Evolutionary conservation across 441 rosid species (phyloP), one percentile per base, ranked within the genome.

Genomic region (Geranium incanum): DNA sequence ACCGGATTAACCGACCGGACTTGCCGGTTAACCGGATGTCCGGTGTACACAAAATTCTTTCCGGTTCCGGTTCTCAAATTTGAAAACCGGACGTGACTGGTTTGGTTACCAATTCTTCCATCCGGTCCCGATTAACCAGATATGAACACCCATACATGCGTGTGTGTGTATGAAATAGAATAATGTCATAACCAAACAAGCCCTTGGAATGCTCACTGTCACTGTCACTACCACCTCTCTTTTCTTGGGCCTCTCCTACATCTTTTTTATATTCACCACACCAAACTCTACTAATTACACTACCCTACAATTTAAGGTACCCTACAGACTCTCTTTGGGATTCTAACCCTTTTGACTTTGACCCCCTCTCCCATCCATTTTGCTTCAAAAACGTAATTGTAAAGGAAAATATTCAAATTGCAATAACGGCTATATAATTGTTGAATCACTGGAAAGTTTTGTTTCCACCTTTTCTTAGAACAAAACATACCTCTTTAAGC

Each of bases 121-220:
- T n/a, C n/a, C n/a, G n/a, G n/a, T n/a, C n/a, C n/a, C n/a, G n/a
- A n/a, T n/a, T n/a, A n/a, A n/a, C n/a, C n/a, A n/a, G n/a, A n/a
- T n/a, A n/a, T n/a, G n/a, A n/a, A n/a, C n/a, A n/a, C n/a, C 78
- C 50, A 68, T 75, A 1, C 83, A 76, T 76, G 83, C 78, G 76
- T 72, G 81, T 73, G 71, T 73, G 57, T 57, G 71, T 15, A 3
- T 68, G 76, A 63, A 71, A 78, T 55, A 72, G 78, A 68, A 72
- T 76, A 77, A 50, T 67, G 36, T 41, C 63, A 77, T 70, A 72
- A 74, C 66, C 76, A 59, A 75, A 67, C 67, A 75, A 76, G 67
- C 60, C 79, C 80, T 83, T 36, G 84, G 86, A 79, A 79, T 75
- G 78, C 81, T 77, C 84, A 23, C 33, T 77, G 33, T 23, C 33